These are phyloP conservation scores for Simmondsia chinensis DNA, from an alignment of 148 eudicot species.

Conservation along the genomic window DNA sequence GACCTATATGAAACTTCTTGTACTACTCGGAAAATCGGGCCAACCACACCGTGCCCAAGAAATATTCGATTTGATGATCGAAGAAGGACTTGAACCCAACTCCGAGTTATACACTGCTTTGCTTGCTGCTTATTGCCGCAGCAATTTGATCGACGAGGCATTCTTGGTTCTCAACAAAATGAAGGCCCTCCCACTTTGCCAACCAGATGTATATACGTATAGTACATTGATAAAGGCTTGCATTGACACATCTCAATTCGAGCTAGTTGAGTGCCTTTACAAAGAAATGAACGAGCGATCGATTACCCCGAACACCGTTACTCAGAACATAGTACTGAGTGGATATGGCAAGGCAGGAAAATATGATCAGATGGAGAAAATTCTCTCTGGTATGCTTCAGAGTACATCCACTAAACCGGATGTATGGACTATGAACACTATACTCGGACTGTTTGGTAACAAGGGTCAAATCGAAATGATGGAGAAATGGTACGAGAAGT, in stretches of 20 bases:
- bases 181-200: conserved; percentile 77
- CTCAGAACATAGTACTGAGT: conserved; percentile 72
- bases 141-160: conserved; percentile 55
- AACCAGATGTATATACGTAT: conserved; percentile 87
- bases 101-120: conserved; percentile 73
- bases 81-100: conserved; percentile 74
- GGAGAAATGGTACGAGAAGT: conserved; percentile 97
- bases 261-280: conserved; percentile 65
- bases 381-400: conserved; percentile 67
- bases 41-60: conserved; percentile 73
- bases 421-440: conserved; percentile 98
- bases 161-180: conserved; percentile 52
- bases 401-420: conserved; percentile 57
- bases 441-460: conserved; percentile 77
- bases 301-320: conserved; percentile 76
- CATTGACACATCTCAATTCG: conserved; percentile 56
- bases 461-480: conserved; percentile 83
- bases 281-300: conserved; percentile 56
- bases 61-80: conserved; percentile 68
- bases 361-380: conserved; percentile 80
- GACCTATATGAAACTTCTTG: conserved; percentile 87
- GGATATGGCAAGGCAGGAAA: conserved; percentile 85
- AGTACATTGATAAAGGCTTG: conserved; percentile 83
- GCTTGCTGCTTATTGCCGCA: conserved; percentile 77
- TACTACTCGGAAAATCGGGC: conserved; percentile 74